Conservation (phyloP, 768 basidiomycete genomes). For the Kwoniella europaea region DNA sequence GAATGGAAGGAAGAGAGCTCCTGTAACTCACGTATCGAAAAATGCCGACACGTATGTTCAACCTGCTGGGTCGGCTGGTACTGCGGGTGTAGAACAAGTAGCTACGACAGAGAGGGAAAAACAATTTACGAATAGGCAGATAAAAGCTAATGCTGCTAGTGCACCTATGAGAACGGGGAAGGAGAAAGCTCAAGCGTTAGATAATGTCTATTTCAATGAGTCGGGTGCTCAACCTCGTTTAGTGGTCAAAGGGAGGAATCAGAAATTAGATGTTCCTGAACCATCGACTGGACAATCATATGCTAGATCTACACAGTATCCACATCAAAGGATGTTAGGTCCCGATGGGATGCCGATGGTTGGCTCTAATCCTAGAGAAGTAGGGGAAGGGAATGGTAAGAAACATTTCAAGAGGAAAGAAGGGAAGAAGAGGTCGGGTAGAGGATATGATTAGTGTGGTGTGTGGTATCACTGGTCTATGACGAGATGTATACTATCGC, state of each 20-base stretch:
- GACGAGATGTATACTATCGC: not conserved
- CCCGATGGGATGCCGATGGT: constrained; percentile 74
- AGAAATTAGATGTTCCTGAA: constrained; percentile 59
- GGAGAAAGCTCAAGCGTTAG: constrained; percentile 67
- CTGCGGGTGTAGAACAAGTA: constrained; percentile 39
- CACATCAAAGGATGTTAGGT: constrained; percentile 80
- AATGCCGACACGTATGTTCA: constrained; percentile 80
- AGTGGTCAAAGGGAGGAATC: constrained; percentile 65
- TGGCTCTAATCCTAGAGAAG: constrained; percentile 57
- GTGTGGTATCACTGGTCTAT: not conserved
- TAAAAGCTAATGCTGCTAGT: constrained; percentile 50
- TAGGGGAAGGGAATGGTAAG: constrained; percentile 82
- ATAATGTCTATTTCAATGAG: constrained; percentile 79
- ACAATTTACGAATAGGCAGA: constrained; percentile 59
- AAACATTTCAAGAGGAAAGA: constrained; percentile 85
- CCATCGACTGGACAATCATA: constrained; percentile 65
- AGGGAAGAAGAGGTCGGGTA: constrained; percentile 87
- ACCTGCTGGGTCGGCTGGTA: constrained; percentile 35
- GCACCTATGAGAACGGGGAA: constrained; percentile 52
- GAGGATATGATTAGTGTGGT: constrained; percentile 73
- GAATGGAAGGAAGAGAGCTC: constrained; percentile 82
- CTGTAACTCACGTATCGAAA: constrained; percentile 81
- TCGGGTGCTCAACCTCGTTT: constrained; percentile 66
- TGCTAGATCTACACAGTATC: constrained; percentile 69
- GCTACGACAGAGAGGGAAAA: constrained; percentile 49